Evolutionary conservation across 257 asterid species (phyloP).

Genomic region (Rauvolfia tetraphylla): DNA sequence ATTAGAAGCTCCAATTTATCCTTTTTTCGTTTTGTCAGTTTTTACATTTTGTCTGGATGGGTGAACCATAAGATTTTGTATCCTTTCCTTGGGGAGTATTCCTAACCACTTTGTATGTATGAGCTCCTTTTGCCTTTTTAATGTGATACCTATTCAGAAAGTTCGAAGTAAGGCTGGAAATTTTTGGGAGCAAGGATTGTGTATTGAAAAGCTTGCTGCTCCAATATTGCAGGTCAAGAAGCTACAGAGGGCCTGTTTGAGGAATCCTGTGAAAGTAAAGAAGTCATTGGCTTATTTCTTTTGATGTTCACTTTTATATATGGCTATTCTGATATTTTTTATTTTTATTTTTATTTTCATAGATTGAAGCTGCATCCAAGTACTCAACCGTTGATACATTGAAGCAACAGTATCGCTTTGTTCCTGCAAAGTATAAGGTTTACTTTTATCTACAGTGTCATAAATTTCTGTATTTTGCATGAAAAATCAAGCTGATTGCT

Average conservation of each 20-base stretch:
- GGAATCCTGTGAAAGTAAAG: slow-evolving; percentile 82
- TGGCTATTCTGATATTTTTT: not conserved
- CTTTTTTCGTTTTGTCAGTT: not conserved
- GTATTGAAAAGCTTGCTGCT: not conserved
- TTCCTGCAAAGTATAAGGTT: slow-evolving; percentile 90
- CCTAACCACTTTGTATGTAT: not conserved
- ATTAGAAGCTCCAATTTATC: not conserved
- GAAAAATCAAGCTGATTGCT: not conserved
- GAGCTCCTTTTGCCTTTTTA: not conserved
- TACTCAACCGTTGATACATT: slow-evolving; percentile 92
- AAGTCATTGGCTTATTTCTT: slow-evolving; percentile 4
- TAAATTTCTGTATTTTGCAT: not conserved
- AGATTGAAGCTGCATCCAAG: slow-evolving; percentile 87
- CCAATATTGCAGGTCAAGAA: slow-evolving; percentile 62
- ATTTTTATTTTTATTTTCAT: slow-evolving; percentile 10
- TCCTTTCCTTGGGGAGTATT: not conserved
- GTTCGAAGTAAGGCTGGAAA: not conserved
- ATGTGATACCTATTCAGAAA: not conserved
- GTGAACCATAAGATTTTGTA: not conserved
- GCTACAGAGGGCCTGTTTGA: slow-evolving; percentile 91
- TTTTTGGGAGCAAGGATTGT: not conserved
- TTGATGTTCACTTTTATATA: not conserved
- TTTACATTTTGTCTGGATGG: not conserved
- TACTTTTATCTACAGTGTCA: slow-evolving; percentile 7
- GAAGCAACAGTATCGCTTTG: slow-evolving; percentile 71